phyloP scores from a whole-genome alignment of 139 green algal genomes.

The Chlorella sp. region DNA sequence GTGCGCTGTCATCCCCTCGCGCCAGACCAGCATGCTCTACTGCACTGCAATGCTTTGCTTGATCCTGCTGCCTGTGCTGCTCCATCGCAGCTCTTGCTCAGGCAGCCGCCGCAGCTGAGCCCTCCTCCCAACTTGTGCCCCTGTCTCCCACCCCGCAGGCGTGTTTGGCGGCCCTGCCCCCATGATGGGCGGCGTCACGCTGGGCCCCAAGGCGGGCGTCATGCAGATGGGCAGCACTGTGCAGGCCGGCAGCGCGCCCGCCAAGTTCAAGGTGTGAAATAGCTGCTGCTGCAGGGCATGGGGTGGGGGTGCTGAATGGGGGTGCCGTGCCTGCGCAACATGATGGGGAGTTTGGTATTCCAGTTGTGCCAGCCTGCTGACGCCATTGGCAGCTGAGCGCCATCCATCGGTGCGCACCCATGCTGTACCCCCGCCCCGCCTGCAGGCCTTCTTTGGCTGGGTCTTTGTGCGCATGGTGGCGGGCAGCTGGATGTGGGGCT shows the following conservation, averaged over 20 bases:
- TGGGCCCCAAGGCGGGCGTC: background rate
- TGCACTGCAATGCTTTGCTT: no score
- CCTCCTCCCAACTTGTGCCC: background rate
- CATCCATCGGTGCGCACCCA: no score
- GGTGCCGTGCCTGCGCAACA: no score
- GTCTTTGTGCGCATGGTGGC: background rate
- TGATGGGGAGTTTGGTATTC: no score
- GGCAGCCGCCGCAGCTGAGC: background rate
- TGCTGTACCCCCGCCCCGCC: background rate
- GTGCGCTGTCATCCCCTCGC: no score
- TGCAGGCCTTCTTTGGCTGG: background rate
- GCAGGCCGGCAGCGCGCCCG: background rate
- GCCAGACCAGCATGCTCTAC: no score
- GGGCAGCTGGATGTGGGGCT: background rate
- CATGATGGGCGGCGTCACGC: background rate
- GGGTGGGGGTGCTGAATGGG: no score
- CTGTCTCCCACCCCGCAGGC: background rate
- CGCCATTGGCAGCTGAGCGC: no score
- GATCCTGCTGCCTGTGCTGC: background rate
- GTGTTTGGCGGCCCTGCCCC: constrained; percentile 1
- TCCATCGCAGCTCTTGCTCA: background rate
- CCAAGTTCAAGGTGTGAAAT: background rate
- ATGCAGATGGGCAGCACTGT: constrained; percentile 13
- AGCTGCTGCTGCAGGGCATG: no score
- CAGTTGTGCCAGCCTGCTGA: background rate